Percentiles rank a stretch among this genome's conserved stretches.
Evolutionary conservation across 1,139 yeast species (phyloP).

Genomic region (Yamadazyma conglobata): DNA sequence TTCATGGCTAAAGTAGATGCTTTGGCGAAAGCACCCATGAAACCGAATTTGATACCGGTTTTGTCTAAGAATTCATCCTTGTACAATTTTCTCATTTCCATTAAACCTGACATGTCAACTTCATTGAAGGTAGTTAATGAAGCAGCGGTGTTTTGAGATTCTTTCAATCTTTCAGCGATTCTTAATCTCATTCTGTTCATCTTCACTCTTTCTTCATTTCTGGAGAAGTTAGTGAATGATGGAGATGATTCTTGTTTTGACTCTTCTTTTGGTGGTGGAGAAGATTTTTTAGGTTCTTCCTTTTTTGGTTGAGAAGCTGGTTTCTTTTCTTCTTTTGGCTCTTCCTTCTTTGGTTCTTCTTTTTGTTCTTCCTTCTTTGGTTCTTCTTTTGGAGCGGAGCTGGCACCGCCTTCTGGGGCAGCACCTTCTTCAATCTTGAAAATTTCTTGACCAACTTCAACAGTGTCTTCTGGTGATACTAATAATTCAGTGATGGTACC

Average conservation of each 20-base stretch:
- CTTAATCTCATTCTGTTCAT: constrained; percentile 99
- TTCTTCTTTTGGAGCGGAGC: constrained; percentile 27
- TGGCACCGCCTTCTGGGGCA: constrained; percentile 67
- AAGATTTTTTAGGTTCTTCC: constrained; percentile 24
- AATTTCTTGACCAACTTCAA: constrained; percentile 92
- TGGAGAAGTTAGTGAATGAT: constrained; percentile 63
- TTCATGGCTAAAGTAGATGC: constrained; percentile 92
- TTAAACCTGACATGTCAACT: constrained; percentile 89
- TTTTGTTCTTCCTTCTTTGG: constrained; percentile 36
- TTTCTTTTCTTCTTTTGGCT: constrained; percentile 39
- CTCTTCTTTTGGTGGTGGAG: constrained; percentile 23
- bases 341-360: constrained; percentile 41
- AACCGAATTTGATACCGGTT: constrained; percentile 93
- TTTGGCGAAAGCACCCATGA: constrained; percentile 98
- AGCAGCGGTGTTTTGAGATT: constrained; percentile 98
- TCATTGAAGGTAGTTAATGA: constrained; percentile 97
- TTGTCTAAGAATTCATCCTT: constrained; percentile 95
- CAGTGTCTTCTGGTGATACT: constrained; percentile 87
- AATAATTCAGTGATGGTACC: constrained; percentile 87
- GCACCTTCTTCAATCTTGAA: constrained; percentile 89
- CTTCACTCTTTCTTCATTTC: constrained; percentile 89
- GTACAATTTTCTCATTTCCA: constrained; percentile 94
- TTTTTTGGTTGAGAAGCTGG: constrained; percentile 11
- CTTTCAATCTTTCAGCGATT: constrained; percentile 98
- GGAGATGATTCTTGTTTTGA: constrained; percentile 34